Percentiles rank a stretch among this genome's conserved stretches.
phyloP scores from a whole-genome alignment of 2,329 filamentous ascomycete species.

The Ophiocordyceps sinensis region DNA sequence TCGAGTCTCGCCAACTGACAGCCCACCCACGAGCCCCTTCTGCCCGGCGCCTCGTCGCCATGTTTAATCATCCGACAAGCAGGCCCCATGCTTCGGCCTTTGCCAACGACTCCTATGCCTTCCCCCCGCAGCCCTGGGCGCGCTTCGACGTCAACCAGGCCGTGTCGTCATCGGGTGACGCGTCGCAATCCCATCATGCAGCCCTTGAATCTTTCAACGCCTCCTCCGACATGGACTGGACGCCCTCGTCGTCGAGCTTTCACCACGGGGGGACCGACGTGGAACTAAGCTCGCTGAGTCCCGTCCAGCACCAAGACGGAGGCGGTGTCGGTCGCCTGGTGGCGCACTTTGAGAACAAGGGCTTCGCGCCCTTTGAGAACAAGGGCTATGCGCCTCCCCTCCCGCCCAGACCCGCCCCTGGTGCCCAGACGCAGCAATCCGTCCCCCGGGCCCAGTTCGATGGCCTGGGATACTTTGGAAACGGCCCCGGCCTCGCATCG shows the following conservation, averaged over 20 bases:
- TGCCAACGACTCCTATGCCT: constrained; percentile 15
- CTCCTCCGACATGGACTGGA: constrained; percentile 23
- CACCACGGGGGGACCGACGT: constrained; percentile 10
- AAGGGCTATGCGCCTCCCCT: constrained; percentile 20
- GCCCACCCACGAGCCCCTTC: constrained; percentile 4
- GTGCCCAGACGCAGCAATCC: constrained; percentile 10
- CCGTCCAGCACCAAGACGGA: constrained; percentile 7
- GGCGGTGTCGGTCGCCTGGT: constrained; percentile 21
- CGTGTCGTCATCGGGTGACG: constrained; percentile 8
- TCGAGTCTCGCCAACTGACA: constrained; percentile 18
- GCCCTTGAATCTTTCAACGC: constrained; percentile 12
- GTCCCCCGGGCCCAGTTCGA: constrained; percentile 6
- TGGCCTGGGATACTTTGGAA: constrained; percentile 2
- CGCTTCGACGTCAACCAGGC: constrained; percentile 15
- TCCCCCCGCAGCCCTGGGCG: constrained; percentile 17
- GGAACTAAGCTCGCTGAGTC: constrained; percentile 12
- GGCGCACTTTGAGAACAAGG: constrained; percentile 26
- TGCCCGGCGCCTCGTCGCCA: constrained; percentile 19
- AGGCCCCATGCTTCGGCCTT: constrained; percentile 16
- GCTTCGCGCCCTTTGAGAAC: constrained; percentile 18
- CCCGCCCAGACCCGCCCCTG: constrained; percentile 18
- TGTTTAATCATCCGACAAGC: constrained; percentile 21
- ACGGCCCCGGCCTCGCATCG: background rate
- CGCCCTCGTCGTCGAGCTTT: constrained; percentile 15
- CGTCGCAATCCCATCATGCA: constrained; percentile 12